phyloP scores from a whole-genome alignment of 495 filamentous ascomycete genomes.

The Astrocystis sublimbata region DNA sequence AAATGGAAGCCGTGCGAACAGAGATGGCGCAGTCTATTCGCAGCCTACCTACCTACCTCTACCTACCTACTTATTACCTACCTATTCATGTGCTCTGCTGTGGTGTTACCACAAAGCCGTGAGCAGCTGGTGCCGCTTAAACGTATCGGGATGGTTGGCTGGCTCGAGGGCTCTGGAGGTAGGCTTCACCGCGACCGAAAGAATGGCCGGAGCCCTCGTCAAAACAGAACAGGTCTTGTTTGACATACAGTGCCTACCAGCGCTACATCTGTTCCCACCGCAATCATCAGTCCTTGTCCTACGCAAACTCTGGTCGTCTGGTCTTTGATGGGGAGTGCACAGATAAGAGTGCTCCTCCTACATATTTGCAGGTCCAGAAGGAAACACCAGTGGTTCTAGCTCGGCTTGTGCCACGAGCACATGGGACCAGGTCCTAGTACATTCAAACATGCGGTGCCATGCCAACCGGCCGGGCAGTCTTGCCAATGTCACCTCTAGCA shows the following conservation, averaged over 20 bases:
- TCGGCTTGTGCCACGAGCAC: slow-evolving; percentile 16
- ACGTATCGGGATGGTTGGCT: not conserved
- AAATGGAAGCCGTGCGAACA: not conserved
- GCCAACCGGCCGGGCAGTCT: no score
- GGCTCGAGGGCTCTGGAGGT: not conserved
- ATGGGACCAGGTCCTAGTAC: no score
- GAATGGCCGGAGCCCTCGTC: slow-evolving; percentile 24
- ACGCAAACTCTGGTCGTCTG: slow-evolving; percentile 24
- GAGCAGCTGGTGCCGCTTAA: slow-evolving; percentile 7
- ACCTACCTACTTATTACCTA: no score
- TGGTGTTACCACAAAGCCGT: slow-evolving; percentile 6
- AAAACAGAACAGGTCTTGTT: slow-evolving; percentile 10
- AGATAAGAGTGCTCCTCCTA: slow-evolving; percentile 24
- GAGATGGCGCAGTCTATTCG: not conserved
- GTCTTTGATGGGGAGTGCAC: slow-evolving; percentile 19
- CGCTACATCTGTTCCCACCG: slow-evolving; percentile 22
- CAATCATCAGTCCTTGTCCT: slow-evolving; percentile 29
- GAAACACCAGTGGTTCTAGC: slow-evolving; percentile 20
- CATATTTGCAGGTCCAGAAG: slow-evolving; percentile 22
- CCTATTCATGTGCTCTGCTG: not conserved
- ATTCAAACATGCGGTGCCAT: no score
- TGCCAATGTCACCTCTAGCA: no score
- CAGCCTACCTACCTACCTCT: no score
- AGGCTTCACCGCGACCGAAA: slow-evolving; percentile 24
- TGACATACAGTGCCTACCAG: slow-evolving; percentile 26